Percentiles rank a stretch among this genome's conserved stretches.
phyloP scores from a whole-genome alignment of 257 asterid species.

The Echites panduratus region DNA sequence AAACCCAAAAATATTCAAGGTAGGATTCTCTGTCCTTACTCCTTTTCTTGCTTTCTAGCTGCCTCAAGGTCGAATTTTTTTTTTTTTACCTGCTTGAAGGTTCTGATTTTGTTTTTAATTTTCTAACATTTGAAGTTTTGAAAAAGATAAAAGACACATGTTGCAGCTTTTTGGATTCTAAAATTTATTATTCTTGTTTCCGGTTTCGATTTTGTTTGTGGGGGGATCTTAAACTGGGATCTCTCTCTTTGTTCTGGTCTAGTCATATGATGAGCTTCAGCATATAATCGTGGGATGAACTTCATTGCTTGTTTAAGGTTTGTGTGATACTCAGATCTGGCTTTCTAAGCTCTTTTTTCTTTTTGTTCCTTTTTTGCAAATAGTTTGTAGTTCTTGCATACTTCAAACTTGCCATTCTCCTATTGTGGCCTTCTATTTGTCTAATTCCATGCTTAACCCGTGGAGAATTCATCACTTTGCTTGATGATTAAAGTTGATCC shows the following conservation, averaged over 20 bases:
- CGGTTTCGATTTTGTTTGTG: neutral
- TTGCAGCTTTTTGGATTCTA: neutral
- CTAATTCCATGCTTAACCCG: neutral
- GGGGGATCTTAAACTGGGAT: neutral
- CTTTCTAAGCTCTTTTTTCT: neutral
- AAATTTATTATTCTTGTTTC: neutral
- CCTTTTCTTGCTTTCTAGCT: too few relatives aligned
- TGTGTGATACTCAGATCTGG: constrained; percentile 7
- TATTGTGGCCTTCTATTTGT: neutral
- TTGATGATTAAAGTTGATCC: neutral
- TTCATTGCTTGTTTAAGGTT: neutral
- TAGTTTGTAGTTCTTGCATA: neutral
- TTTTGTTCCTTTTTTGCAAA: neutral
- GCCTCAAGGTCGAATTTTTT: neutral
- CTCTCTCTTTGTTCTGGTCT: neutral
- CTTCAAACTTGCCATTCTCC: neutral
- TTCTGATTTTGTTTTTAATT: neutral
- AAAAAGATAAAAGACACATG: too few relatives aligned
- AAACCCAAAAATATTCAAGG: constrained; percentile 2
- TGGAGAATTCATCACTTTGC: neutral
- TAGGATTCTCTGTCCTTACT: neutral
- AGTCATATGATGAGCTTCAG: neutral
- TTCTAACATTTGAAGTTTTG: neutral
- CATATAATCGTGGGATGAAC: neutral
- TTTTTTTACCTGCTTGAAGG: neutral